Conservation (phyloP, 441 rosid species). For the Populus tomentosa region DNA sequence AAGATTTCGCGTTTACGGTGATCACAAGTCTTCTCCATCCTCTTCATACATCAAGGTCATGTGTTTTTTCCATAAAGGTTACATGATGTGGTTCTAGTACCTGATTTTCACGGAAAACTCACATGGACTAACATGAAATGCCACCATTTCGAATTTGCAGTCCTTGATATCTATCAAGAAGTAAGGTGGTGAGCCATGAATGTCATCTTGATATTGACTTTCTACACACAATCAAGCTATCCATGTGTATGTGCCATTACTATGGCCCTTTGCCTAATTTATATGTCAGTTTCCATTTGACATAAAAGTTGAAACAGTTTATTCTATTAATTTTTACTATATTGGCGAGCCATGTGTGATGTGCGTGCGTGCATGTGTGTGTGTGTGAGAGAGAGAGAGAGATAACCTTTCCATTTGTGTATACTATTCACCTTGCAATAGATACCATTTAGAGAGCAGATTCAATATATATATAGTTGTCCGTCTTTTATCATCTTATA, state of each 20-base stretch:
- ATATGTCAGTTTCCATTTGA: not conserved
- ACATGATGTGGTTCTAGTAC: conserved; percentile 9
- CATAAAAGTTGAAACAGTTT: too few relatives aligned
- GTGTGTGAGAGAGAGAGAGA: too few relatives aligned
- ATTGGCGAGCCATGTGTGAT: not conserved
- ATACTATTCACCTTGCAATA: not conserved
- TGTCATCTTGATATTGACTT: not conserved
- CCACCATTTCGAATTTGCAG: not conserved
- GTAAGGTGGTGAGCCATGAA: not conserved
- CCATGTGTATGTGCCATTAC: too few relatives aligned
- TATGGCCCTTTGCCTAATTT: not conserved
- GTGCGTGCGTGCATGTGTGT: too few relatives aligned
- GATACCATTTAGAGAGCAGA: not conserved
- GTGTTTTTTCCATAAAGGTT: not conserved
- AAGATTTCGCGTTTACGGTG: not conserved
- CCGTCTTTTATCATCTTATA: not conserved
- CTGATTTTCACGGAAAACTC: conserved; percentile 15
- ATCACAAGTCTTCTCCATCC: too few relatives aligned
- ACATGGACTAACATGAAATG: conserved; percentile 12
- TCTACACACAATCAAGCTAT: not conserved
- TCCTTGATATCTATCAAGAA: not conserved
- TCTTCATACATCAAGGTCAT: not conserved
- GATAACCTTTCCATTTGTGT: not conserved
- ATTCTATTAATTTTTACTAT: not conserved
- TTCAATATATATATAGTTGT: not conserved